Evolutionary conservation across 23 red algal species (phyloP).

Genomic region (Gracilariopsis chorda): DNA sequence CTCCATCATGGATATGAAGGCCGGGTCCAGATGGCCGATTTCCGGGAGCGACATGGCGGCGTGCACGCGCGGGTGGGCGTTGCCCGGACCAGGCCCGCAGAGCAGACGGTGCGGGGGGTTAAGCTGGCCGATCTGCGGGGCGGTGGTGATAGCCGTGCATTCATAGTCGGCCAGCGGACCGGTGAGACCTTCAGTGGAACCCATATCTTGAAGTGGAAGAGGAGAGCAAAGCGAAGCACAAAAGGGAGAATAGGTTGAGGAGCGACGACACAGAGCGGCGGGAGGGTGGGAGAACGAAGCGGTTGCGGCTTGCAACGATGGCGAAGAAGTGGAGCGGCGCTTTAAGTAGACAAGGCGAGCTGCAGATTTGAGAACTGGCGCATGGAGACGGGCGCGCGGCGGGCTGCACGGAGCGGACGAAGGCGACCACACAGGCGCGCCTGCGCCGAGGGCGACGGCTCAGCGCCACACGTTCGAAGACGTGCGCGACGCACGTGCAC

Average conservation of each 20-base stretch:
- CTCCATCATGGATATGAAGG: constrained; percentile 76
- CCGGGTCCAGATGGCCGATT: constrained; percentile 76
- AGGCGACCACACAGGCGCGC: not conserved
- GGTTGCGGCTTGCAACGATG: not conserved
- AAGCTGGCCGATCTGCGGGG: constrained; percentile 33
- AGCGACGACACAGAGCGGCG: not conserved
- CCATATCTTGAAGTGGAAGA: not conserved
- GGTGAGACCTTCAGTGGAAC: constrained; percentile 32
- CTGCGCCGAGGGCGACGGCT: not conserved
- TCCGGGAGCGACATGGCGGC: constrained; percentile 56
- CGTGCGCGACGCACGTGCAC: not conserved
- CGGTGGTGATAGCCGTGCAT: constrained; percentile 9
- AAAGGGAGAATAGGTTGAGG: not conserved
- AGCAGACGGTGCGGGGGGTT: constrained; percentile 70
- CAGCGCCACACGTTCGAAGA: constrained; percentile 1
- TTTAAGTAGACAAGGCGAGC: constrained; percentile 1
- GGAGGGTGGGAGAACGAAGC: not conserved
- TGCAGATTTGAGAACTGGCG: not conserved
- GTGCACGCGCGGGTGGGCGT: constrained; percentile 71
- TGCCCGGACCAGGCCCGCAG: constrained; percentile 73
- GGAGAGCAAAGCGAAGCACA: not conserved
- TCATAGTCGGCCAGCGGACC: constrained; percentile 55
- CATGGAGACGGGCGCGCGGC: not conserved
- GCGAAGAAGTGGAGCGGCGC: too few species aligned
- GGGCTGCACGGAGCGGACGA: not conserved